Conservation (phyloP, 345 rosid species). For the Sonneratia alba region DNA sequence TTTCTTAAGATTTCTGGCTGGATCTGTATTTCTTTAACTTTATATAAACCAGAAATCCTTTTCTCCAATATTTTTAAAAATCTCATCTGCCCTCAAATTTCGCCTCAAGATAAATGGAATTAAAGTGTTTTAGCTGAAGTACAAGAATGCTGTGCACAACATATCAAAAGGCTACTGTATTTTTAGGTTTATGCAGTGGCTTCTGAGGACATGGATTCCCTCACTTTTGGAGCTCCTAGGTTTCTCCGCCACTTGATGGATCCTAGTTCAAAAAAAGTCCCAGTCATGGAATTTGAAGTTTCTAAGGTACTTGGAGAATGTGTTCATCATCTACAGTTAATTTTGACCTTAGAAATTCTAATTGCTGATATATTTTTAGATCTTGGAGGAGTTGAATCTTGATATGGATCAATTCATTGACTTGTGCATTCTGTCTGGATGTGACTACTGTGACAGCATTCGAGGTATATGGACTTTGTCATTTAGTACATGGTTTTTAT, state of each 20-base stretch:
- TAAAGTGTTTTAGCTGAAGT: not conserved
- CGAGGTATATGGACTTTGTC: conserved; percentile 40
- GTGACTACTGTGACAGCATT: conserved; percentile 96
- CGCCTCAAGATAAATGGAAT: not conserved
- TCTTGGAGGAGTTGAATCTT: conserved; percentile 74
- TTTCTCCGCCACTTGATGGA: conserved; percentile 98
- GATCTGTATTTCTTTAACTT: not conserved
- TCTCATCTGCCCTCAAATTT: not conserved
- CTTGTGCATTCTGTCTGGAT: conserved; percentile 91
- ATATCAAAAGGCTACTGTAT: not conserved
- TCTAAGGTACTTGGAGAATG: conserved; percentile 46
- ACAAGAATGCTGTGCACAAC: not conserved
- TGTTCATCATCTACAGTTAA: not conserved
- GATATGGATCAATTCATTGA: conserved; percentile 95
- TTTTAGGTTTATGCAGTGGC: conserved; percentile 93
- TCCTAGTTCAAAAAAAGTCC: conserved; percentile 85
- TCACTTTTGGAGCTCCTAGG: conserved; percentile 88
- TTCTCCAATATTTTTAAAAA: not conserved
- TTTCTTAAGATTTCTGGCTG: not conserved
- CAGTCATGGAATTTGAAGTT: conserved; percentile 86
- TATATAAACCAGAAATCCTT: not conserved
- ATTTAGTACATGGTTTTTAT: not conserved
- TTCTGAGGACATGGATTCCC: conserved; percentile 98
- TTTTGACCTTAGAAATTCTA: conserved; percentile 1
- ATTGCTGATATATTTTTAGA: conserved; percentile 29